These are phyloP conservation scores for Asterochloris erici DNA, from an alignment of 139 green algal species.

Conservation along the genomic window DNA sequence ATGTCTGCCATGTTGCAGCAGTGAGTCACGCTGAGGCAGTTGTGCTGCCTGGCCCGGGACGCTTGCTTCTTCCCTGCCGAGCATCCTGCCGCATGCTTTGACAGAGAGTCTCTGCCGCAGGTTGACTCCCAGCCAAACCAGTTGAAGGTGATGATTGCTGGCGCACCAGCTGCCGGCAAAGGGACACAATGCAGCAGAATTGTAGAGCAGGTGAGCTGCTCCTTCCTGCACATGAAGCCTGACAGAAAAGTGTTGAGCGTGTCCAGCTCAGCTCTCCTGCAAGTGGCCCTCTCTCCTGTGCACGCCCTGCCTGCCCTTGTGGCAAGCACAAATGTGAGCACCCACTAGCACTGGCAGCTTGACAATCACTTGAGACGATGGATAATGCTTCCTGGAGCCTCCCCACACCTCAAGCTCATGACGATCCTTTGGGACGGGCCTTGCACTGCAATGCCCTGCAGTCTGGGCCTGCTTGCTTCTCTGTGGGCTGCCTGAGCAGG, in stretches of 20 bases:
- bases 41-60: too few relatives aligned
- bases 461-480: too few relatives aligned
- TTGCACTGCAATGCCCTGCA: too few relatives aligned
- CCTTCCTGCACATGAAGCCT: background rate
- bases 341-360: background rate
- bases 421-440: too few relatives aligned
- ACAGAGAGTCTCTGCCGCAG: too few relatives aligned
- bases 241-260: background rate
- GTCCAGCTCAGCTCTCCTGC: background rate
- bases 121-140: slow-evolving; percentile 2
- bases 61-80: too few relatives aligned
- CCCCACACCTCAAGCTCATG: too few relatives aligned
- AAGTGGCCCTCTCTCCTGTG: background rate
- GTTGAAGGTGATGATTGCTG: slow-evolving; percentile 91
- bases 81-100: too few relatives aligned
- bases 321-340: background rate
- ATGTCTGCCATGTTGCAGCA: too few relatives aligned
- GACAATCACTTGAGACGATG: background rate
- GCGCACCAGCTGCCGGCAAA: slow-evolving; percentile 94
- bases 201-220: slow-evolving; percentile 67
- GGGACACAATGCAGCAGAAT: slow-evolving; percentile 94
- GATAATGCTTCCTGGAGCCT: too few relatives aligned
- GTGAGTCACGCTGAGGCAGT: too few relatives aligned
- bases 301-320: background rate
- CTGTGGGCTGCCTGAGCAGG: too few relatives aligned